phyloP scores from a whole-genome alignment of 148 eudicot genomes.

The Spergularia bocconei region DNA sequence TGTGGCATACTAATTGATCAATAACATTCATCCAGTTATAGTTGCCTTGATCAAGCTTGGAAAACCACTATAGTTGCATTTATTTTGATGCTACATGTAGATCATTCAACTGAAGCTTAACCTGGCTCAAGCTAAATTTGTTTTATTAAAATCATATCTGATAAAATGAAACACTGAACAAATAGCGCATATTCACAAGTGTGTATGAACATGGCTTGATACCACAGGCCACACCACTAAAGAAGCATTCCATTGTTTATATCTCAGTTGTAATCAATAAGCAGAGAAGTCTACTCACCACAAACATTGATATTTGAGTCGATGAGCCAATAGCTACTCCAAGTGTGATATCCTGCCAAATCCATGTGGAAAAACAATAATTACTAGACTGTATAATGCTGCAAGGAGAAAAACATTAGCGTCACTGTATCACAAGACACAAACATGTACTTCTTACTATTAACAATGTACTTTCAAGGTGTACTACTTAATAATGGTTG shows the following conservation, averaged over 20 bases:
- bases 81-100: no score
- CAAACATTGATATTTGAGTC: conserved; percentile 94
- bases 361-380: neutral
- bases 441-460: neutral
- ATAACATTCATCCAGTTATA: no score
- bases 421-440: neutral
- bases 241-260: neutral
- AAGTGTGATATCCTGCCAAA: conserved; percentile 73
- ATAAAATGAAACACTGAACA: neutral
- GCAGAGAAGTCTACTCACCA: conserved; percentile 46
- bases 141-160: no score
- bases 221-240: neutral
- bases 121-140: no score
- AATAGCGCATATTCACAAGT: neutral
- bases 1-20: no score
- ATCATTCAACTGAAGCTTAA: no score
- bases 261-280: conserved; percentile 1
- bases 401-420: neutral
- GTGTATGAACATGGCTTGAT: neutral
- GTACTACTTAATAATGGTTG: no score
- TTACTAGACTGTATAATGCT: neutral
- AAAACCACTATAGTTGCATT: no score
- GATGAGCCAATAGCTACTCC: conserved; percentile 96
- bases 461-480: no score
- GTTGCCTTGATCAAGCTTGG: no score